Evolutionary conservation across 257 asterid species (phyloP).

Genomic region (Jacaranda mimosifolia): DNA sequence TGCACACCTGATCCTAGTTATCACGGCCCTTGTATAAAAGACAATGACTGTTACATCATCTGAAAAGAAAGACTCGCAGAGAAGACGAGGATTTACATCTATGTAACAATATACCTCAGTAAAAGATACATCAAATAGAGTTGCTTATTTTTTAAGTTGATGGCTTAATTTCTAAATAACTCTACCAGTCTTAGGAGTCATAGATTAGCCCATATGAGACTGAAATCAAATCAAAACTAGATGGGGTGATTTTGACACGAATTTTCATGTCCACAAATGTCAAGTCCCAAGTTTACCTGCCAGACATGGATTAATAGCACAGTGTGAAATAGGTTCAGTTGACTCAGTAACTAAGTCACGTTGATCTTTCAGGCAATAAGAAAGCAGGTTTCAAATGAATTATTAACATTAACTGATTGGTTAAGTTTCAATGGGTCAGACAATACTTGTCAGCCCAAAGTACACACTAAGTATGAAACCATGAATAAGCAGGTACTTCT

Average conservation of each 20-base stretch:
- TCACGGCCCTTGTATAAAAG: neutral
- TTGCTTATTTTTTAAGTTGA: neutral
- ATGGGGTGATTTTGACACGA: neutral
- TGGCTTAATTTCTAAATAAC: neutral
- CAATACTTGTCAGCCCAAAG: neutral
- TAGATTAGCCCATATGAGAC: neutral
- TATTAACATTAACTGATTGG: constrained; percentile 9
- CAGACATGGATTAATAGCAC: neutral
- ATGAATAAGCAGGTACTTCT: neutral
- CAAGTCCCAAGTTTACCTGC: constrained; percentile 1
- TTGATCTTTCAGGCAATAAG: neutral
- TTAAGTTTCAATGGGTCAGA: neutral
- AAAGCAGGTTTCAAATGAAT: constrained; percentile 11
- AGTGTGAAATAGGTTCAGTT: neutral
- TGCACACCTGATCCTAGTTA: neutral
- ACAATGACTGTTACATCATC: neutral
- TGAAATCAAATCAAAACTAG: neutral
- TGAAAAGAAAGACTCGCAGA: neutral
- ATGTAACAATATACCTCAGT: too few species aligned
- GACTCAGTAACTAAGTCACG: neutral
- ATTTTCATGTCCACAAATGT: neutral
- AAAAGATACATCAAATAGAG: neutral
- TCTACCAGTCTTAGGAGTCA: neutral
- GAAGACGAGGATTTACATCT: neutral
- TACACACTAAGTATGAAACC: neutral